phyloP scores from a whole-genome alignment of 495 filamentous ascomycete genomes.

The Pseudomonodictys pantanalensis region DNA sequence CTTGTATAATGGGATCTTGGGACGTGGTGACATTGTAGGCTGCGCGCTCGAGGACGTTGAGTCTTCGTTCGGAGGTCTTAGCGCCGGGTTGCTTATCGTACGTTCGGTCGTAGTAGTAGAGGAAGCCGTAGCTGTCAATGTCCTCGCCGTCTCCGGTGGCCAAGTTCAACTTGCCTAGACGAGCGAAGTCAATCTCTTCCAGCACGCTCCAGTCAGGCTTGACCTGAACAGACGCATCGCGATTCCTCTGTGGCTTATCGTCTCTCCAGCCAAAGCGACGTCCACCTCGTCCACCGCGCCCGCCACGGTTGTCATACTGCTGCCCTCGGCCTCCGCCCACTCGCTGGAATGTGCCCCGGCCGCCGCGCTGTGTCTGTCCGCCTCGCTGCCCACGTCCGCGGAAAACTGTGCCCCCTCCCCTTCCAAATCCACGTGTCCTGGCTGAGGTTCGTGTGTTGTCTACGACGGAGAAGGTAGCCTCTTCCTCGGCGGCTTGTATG shows the following conservation, averaged over 20 bases:
- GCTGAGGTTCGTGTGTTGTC: conserved; percentile 83
- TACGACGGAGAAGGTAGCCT: conserved; percentile 95
- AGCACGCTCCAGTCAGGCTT: conserved; percentile 92
- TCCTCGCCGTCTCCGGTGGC: conserved; percentile 94
- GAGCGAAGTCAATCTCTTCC: conserved; percentile 97
- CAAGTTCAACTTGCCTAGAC: conserved; percentile 89
- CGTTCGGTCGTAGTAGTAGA: conserved; percentile 92
- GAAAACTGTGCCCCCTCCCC: conserved; percentile 82
- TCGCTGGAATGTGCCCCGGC: conserved; percentile 48
- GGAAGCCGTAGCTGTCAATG: conserved; percentile 89
- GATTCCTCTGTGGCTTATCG: conserved; percentile 94
- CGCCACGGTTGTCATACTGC: conserved; percentile 57
- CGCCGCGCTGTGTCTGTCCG: conserved; percentile 52
- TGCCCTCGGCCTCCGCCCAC: conserved; percentile 63
- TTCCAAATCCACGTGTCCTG: conserved; percentile 79
- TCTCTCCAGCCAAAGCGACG: conserved; percentile 98
- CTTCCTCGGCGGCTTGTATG: conserved; percentile 87
- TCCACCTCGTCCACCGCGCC: conserved; percentile 61
- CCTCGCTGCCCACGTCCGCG: conserved; percentile 73
- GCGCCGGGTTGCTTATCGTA: conserved; percentile 85
- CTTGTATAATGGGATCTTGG: conserved; percentile 93
- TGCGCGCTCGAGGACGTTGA: conserved; percentile 83
- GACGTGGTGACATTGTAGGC: conserved; percentile 98
- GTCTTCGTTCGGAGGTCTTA: conserved; percentile 79
- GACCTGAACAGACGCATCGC: conserved; percentile 90